A percentile compares a stretch with the other conserved stretches of the same genome.
Conservation (phyloP, 495 filamentous ascomycete species). For the Aspergillus mulundensis region DNA sequence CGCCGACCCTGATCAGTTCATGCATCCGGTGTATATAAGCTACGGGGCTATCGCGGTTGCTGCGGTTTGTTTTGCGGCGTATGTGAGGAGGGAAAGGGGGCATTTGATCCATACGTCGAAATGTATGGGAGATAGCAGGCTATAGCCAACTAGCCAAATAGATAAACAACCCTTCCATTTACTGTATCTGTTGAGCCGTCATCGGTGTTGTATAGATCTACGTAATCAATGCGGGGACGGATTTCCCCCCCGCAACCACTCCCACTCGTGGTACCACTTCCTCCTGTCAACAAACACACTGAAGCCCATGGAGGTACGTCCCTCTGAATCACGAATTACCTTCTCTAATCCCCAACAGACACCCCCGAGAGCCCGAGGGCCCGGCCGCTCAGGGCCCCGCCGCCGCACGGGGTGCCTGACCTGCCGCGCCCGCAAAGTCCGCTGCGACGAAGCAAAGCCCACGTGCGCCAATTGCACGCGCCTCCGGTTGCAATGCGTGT, state of each 20-base stretch:
- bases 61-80: conserved; percentile 49
- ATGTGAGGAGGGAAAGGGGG: conserved; percentile 54
- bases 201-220: neutral
- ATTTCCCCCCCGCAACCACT: neutral
- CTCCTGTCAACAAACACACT: neutral
- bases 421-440: conserved; percentile 44
- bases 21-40: conserved; percentile 57
- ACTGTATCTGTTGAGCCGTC: too few relatives aligned
- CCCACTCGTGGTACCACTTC: neutral
- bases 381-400: conserved; percentile 39
- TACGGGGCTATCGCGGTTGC: conserved; percentile 47
- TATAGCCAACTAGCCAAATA: neutral
- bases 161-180: neutral
- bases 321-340: too few relatives aligned
- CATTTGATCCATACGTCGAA: conserved; percentile 55
- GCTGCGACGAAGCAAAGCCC: conserved; percentile 41
- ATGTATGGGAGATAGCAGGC: conserved; percentile 18
- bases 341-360: too few relatives aligned
- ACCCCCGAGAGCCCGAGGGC: conserved; percentile 33
- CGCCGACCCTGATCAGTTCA: conserved; percentile 53
- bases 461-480: conserved; percentile 38
- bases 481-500: conserved; percentile 32
- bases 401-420: conserved; percentile 44
- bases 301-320: conserved; percentile 4
- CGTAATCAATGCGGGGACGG: conserved; percentile 7